phyloP scores from a whole-genome alignment of 306 rosid species.

The Abrus pulchellus region DNA sequence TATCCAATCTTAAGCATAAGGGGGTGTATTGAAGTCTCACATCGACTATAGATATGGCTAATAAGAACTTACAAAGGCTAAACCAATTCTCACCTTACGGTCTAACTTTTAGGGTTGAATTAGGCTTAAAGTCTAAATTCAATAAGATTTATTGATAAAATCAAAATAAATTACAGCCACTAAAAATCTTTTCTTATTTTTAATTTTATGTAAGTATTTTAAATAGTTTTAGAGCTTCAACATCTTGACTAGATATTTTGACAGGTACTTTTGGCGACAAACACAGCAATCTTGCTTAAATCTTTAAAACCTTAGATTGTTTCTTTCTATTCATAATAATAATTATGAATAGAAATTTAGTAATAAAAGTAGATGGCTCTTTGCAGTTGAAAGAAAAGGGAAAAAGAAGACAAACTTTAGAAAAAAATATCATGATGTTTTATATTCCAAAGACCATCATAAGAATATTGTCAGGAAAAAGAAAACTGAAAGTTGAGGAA shows the following conservation, averaged over 20 bases:
- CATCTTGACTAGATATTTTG: not conserved
- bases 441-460: slow-evolving; percentile 4
- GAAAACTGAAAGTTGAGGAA: slow-evolving; percentile 5
- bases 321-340: not conserved
- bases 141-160: not conserved
- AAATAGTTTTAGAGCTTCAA: not conserved
- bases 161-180: not conserved
- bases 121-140: no score
- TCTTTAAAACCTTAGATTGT: not conserved
- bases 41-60: no score
- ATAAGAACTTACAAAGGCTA: no score
- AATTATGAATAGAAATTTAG: not conserved
- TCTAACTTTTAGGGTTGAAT: no score
- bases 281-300: not conserved
- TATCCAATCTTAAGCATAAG: no score
- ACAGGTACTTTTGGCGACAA: not conserved
- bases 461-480: slow-evolving; percentile 8
- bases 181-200: not conserved
- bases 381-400: not conserved
- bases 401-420: not conserved
- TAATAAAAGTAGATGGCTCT: not conserved
- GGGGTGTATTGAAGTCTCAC: no score
- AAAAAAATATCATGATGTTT: not conserved
- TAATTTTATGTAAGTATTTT: not conserved
- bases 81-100: no score